Conservation (phyloP, 768 basidiomycete genomes). For the Trametes cinnabarina region DNA sequence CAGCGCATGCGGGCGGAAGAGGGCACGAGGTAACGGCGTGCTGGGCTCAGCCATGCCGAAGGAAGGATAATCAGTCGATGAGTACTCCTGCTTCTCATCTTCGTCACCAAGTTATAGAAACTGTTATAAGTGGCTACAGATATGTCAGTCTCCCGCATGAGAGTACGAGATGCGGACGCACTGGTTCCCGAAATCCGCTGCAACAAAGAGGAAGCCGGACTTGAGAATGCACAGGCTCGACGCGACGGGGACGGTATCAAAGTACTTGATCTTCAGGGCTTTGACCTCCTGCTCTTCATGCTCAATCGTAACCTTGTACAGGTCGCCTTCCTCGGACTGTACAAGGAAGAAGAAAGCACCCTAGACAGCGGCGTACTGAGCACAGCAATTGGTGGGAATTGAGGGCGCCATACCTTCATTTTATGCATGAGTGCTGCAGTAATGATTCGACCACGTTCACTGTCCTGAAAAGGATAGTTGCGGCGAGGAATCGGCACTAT, state of each 20-base stretch:
- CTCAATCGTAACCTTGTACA: slow-evolving; percentile 98
- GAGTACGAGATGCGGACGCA: slow-evolving; percentile 40
- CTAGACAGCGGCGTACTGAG: slow-evolving; percentile 39
- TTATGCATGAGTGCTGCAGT: slow-evolving; percentile 98
- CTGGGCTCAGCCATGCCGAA: slow-evolving; percentile 79
- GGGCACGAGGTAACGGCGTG: slow-evolving; percentile 65
- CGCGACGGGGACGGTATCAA: slow-evolving; percentile 96
- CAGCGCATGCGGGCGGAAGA: slow-evolving; percentile 81
- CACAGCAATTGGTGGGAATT: not conserved
- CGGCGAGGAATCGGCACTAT: slow-evolving; percentile 96
- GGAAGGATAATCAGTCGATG: slow-evolving; percentile 80
- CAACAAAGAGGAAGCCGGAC: slow-evolving; percentile 96
- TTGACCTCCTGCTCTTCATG: slow-evolving; percentile 96
- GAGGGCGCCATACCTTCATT: slow-evolving; percentile 73
- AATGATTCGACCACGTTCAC: slow-evolving; percentile 83
- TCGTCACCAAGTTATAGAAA: slow-evolving; percentile 99
- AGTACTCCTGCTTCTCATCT: slow-evolving; percentile 88
- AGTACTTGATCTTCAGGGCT: slow-evolving; percentile 95
- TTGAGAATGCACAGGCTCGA: slow-evolving; percentile 94
- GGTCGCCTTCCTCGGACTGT: slow-evolving; percentile 95
- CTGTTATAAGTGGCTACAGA: slow-evolving; percentile 82
- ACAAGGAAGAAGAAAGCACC: slow-evolving; percentile 99
- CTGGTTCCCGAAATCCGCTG: slow-evolving; percentile 98
- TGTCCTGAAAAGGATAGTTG: slow-evolving; percentile 81
- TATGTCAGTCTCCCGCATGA: not conserved